Base-by-base conservation (phyloP, 1,284 basidiomycete species). In the Melanopsichium pennsylvanicum region DNA sequence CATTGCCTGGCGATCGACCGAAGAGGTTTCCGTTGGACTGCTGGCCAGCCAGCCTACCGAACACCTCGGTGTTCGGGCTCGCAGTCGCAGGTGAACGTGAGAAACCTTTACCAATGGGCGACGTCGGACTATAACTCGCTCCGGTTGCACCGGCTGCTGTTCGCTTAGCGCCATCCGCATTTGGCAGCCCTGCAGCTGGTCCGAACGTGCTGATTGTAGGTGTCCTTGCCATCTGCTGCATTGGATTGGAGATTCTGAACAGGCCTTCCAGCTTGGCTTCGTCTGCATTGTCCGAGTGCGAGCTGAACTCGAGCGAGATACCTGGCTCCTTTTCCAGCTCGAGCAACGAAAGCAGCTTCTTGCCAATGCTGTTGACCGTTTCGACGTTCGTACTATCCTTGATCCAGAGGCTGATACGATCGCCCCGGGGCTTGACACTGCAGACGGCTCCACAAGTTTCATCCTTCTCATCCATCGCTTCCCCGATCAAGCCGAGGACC, bases 391-490 rank as follows among this genome's bases (percentile, higher is more conserved):
- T 88, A 82, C 90, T 91, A 60, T 84, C 85, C 59, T 92, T 84
- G 38, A 89, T 90, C 93, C 93, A 97, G 22, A 90, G 82, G 81
- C 95, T 91, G 57, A 96, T 91, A 39, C 93, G 84, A 81, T 95
- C 91, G 39, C 93, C 88, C 81, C 92, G 92, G 60, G 88, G 89
- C 68, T 91, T 86, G 74, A 92, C 83, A 69, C 90, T 91, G 46
- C 94, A 92, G 18, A 97, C 93, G 0, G 76, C 73, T 34, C 75
- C 93, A 72, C 92, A 93, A 51, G 94, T 89, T 74, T 91, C 88
- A 77, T 94, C 89, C 16, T 86, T 86, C 18, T 90, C 90, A 78
- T 96, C 93, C 37, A 96, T 82, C 76, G 93, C 88, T 82, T 96
- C 90, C 2, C 93, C 93, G 6, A 96, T 89, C 22, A 96, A 85